Evolutionary conservation across 768 basidiomycete genomes (phyloP), one percentile per base, ranked within the genome.

Genomic region (Holtermanniella nyarrowii): DNA sequence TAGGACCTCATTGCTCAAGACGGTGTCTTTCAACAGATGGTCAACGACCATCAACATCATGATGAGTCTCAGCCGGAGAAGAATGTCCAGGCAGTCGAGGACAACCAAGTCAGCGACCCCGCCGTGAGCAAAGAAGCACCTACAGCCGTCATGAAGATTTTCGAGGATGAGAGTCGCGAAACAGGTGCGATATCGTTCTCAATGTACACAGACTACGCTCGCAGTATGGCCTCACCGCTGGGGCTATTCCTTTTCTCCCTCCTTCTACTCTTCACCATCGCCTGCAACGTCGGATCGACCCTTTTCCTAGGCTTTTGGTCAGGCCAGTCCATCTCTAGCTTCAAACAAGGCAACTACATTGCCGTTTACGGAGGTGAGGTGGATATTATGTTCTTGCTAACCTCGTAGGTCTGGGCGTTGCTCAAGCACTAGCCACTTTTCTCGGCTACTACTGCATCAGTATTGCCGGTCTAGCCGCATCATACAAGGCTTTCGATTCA

Each of bases 281-380:
- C 65, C 1, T 72, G 79, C 18, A 72, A 75, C 62, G 83, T 86
- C 26, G 79, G 76, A 0, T 82, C 79, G 56, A 82, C 77, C 26
- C 65, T 88, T 3, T 80, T 83, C 73, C 76, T 88, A 18, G 84
- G 84, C 0, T 85, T 81, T 58, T 88, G 85, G 85, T 80, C 81
- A 0, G 74, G 75, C 0, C 52, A 73, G 16, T 77, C 72, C n/a
- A 77, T 86, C 16, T 53, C 58, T 4, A 77, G 79, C 1, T 82
- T 85, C 62, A 63, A 37, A 3, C 78, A 83, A 63, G 78, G 77
- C 0, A 73, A 81, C 26, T 88, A 88, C 66, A 86, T 88, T 78
- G 83, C 65, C 0, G 59, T 76, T 1, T 78, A 78, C 60, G 75
- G 75, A 12, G 72, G 70, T 23, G 24, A 56, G 63, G 49, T 7